Conservation (phyloP, 2,329 filamentous ascomycete species). For the Pseudocercospora pini-densiflorae region DNA sequence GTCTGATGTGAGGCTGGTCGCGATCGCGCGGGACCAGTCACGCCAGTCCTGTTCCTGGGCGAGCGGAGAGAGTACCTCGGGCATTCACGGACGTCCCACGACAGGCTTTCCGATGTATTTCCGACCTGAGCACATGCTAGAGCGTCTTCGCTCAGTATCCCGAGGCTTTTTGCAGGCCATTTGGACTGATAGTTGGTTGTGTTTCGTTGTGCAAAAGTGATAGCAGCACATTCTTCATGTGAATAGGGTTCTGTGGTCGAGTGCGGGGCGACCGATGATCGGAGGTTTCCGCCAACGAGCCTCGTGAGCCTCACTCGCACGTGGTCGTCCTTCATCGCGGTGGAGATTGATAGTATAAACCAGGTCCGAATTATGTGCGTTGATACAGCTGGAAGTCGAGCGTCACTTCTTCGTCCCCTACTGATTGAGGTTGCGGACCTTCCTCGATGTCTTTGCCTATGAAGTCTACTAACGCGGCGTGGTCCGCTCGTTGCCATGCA, state of each 20-base stretch:
- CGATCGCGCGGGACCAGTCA: constrained; percentile 25
- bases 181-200: not conserved
- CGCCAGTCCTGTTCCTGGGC: constrained; percentile 32
- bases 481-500: constrained; percentile 60
- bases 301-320: not conserved
- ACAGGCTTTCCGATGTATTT: constrained; percentile 2
- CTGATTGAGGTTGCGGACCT: constrained; percentile 65
- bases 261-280: constrained; percentile 12
- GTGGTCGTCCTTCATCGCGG: not conserved
- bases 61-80: constrained; percentile 38
- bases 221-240: not conserved
- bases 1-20: constrained; percentile 22
- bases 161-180: constrained; percentile 10
- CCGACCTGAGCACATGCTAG: not conserved
- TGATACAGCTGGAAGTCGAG: constrained; percentile 41
- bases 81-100: constrained; percentile 23
- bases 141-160: not conserved
- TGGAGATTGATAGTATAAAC: not conserved
- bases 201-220: not conserved
- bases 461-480: constrained; percentile 63
- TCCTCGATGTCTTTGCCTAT: constrained; percentile 67
- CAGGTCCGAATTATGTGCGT: constrained; percentile 17
- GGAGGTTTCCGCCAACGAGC: not conserved
- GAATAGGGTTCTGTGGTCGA: constrained; percentile 1
- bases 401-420: constrained; percentile 36